phyloP scores from a whole-genome alignment of 2,329 filamentous ascomycete species.

The Penicillium janthinellum region DNA sequence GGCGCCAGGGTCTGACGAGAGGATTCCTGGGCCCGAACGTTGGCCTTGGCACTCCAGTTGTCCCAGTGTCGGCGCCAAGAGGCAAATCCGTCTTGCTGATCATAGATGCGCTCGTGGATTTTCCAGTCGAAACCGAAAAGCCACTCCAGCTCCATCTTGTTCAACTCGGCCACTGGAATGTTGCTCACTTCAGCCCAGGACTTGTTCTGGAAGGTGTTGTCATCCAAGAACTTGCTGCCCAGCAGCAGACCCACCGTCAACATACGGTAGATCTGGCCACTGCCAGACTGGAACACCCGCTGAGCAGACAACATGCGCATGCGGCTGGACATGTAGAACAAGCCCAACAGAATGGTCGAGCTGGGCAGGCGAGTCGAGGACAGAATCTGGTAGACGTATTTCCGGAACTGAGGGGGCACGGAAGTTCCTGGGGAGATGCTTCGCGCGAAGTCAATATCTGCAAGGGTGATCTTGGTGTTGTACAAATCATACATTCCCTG shows the following conservation, averaged over 20 bases:
- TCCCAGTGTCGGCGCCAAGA: constrained; percentile 69
- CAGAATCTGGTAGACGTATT: constrained; percentile 88
- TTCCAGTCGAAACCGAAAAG: constrained; percentile 78
- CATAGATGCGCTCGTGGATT: constrained; percentile 81
- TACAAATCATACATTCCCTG: constrained; percentile 68
- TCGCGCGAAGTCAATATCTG: constrained; percentile 65
- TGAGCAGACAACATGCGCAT: constrained; percentile 71
- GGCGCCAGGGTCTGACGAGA: constrained; percentile 57
- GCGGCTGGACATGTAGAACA: constrained; percentile 84
- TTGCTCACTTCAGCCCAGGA: constrained; percentile 96
- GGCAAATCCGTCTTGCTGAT: constrained; percentile 68
- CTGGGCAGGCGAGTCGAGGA: constrained; percentile 87
- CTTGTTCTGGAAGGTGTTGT: constrained; percentile 96
- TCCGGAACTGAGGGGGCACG: constrained; percentile 75
- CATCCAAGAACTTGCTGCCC: constrained; percentile 93
- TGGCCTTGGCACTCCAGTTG: constrained; percentile 58
- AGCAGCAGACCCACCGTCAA: constrained; percentile 82
- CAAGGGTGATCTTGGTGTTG: constrained; percentile 57
- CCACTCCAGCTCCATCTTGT: constrained; percentile 86
- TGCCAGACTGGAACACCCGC: constrained; percentile 57
- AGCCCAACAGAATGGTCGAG: constrained; percentile 84
- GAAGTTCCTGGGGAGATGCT: constrained; percentile 64
- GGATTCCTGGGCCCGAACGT: constrained; percentile 50
- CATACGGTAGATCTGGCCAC: constrained; percentile 80
- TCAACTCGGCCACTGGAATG: constrained; percentile 80